These are phyloP conservation scores for Pseudomassariella vexata DNA, from an alignment of 2,329 filamentous ascomycete species.

Conservation along the genomic window DNA sequence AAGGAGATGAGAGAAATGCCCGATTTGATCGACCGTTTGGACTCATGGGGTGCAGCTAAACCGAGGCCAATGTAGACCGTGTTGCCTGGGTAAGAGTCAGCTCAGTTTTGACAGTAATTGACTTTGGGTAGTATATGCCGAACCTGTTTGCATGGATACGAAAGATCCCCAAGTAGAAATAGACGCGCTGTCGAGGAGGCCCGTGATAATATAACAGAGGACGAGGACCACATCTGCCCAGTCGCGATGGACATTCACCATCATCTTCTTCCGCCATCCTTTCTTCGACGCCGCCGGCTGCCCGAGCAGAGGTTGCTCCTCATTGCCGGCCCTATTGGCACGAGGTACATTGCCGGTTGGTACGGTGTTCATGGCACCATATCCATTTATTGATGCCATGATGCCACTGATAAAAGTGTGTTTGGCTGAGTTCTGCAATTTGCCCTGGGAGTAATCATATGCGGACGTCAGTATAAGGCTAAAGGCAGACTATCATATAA, in stretches of 20 bases:
- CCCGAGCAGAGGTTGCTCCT: constrained; percentile 26
- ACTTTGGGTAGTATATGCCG: constrained; percentile 18
- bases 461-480: no score
- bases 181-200: constrained; percentile 69
- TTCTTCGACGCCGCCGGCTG: constrained; percentile 9
- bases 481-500: no score
- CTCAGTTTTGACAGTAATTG: background rate
- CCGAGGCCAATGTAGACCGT: constrained; percentile 75
- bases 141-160: constrained; percentile 78
- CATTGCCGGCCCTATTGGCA: constrained; percentile 18
- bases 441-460: no score
- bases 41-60: constrained; percentile 49
- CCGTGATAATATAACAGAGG: constrained; percentile 70
- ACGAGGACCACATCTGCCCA: constrained; percentile 66
- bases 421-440: no score
- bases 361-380: constrained; percentile 16
- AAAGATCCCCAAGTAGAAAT: constrained; percentile 76
- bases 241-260: constrained; percentile 47
- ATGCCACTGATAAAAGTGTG: background rate
- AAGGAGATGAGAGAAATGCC: constrained; percentile 65
- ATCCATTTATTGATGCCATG: constrained; percentile 21
- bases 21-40: constrained; percentile 65
- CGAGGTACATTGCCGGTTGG: constrained; percentile 8
- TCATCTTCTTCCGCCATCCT: constrained; percentile 27
- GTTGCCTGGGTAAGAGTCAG: constrained; percentile 53